A percentile compares a stretch with the other conserved stretches of the same genome.
These are phyloP conservation scores for Sambucus nigra DNA, from an alignment of 129 eudicot genomes.

Conservation along the genomic window DNA sequence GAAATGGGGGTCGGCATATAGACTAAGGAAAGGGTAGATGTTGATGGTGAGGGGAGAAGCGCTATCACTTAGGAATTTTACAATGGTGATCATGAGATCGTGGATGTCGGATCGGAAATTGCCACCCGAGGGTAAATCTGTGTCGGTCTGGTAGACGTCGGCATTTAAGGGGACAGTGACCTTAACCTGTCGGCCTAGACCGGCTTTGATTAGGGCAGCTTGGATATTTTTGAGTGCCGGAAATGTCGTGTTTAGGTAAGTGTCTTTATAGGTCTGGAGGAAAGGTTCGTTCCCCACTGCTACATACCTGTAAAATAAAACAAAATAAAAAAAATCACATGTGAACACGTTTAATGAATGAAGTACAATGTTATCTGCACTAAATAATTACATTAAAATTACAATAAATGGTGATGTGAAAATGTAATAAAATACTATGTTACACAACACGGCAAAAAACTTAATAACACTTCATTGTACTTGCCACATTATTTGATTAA, in stretches of 20 bases:
- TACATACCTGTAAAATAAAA: slow-evolving; percentile 37
- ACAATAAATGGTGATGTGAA: too few species aligned
- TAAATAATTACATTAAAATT: background rate
- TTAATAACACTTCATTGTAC: too few species aligned
- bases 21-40: slow-evolving; percentile 96
- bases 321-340: background rate
- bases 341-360: background rate
- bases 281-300: slow-evolving; percentile 97
- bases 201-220: slow-evolving; percentile 92
- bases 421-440: too few species aligned
- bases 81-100: slow-evolving; percentile 59
- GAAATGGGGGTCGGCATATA: slow-evolving; percentile 80
- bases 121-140: slow-evolving; percentile 77
- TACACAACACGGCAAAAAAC: too few species aligned
- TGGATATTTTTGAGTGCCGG: slow-evolving; percentile 85
- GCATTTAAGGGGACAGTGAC: slow-evolving; percentile 89
- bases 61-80: slow-evolving; percentile 55
- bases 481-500: too few species aligned
- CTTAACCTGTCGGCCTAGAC: slow-evolving; percentile 74
- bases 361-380: too few species aligned
- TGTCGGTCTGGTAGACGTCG: slow-evolving; percentile 65
- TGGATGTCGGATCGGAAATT: slow-evolving; percentile 71
- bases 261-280: slow-evolving; percentile 61
- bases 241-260: slow-evolving; percentile 48
- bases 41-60: slow-evolving; percentile 72